phyloP scores from a whole-genome alignment of 495 filamentous ascomycete genomes.

The Xylaria curta region DNA sequence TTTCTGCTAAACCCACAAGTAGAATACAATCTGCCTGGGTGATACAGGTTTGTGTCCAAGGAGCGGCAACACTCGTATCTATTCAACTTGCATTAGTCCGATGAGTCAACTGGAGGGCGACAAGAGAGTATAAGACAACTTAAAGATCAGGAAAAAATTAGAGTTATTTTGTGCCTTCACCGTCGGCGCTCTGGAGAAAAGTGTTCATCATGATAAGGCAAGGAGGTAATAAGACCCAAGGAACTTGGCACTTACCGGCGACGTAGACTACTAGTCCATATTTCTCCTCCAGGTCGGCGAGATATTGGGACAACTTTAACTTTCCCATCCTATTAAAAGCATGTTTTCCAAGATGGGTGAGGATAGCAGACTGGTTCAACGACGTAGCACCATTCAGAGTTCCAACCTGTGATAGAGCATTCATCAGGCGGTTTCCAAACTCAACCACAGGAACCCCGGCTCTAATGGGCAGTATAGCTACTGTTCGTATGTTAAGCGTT shows the following conservation, averaged over 20 bases:
- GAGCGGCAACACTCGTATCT: conserved; percentile 92
- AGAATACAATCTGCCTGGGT: conserved; percentile 94
- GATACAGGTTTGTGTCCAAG: conserved; percentile 98
- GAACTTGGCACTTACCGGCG: conserved; percentile 63
- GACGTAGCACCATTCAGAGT: conserved; percentile 88
- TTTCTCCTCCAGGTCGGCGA: conserved; percentile 96
- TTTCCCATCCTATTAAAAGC: conserved; percentile 98
- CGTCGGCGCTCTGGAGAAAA: conserved; percentile 48
- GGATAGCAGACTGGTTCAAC: conserved; percentile 88
- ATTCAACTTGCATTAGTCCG: conserved; percentile 31
- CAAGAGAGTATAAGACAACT: conserved; percentile 17
- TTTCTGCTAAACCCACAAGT: conserved; percentile 89
- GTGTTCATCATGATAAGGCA: conserved; percentile 52
- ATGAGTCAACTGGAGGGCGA: not conserved
- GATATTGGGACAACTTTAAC: conserved; percentile 91
- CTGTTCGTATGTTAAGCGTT: conserved; percentile 89
- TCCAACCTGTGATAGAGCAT: conserved; percentile 86
- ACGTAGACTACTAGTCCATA: conserved; percentile 96
- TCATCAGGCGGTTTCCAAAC: conserved; percentile 88
- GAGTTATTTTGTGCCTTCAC: conserved; percentile 50
- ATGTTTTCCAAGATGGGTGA: conserved; percentile 93
- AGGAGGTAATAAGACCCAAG: conserved; percentile 1
- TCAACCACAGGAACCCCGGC: conserved; percentile 93
- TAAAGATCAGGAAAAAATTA: conserved; percentile 55
- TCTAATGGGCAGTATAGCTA: conserved; percentile 89